Conservation (phyloP, 371 early-diverging fungal species). For the Syncephalastrum sp. region DNA sequence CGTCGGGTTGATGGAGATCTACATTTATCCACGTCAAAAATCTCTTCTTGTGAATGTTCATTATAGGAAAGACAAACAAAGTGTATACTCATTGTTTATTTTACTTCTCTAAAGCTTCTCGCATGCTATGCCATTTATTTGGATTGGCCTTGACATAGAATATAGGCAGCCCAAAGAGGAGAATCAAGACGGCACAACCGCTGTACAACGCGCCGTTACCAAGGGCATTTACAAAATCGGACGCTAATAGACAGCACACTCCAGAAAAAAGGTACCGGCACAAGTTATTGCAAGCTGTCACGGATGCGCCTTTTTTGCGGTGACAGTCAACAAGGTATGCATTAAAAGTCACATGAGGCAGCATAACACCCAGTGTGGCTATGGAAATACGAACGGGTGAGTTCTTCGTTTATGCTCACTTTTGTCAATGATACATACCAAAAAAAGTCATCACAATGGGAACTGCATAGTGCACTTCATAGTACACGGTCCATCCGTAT, state of each 20-base stretch:
- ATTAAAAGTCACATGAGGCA: slow-evolving; percentile 35
- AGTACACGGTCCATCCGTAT: slow-evolving; percentile 44
- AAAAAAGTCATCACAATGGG: slow-evolving; percentile 37
- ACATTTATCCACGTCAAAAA: no score
- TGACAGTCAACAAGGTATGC: slow-evolving; percentile 48
- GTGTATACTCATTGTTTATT: no score
- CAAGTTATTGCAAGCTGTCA: slow-evolving; percentile 50
- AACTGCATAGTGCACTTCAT: slow-evolving; percentile 39
- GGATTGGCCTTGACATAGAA: slow-evolving; percentile 6
- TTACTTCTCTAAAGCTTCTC: no score
- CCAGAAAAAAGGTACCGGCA: slow-evolving; percentile 41
- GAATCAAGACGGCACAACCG: slow-evolving; percentile 19
- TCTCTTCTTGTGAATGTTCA: no score
- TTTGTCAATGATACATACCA: slow-evolving; percentile 19
- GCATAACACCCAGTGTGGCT: slow-evolving; percentile 35
- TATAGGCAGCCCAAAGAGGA: slow-evolving; percentile 5
- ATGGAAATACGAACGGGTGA: background rate
- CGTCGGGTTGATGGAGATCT: no score
- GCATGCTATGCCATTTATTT: slow-evolving; percentile 5
- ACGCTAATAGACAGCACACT: slow-evolving; percentile 35
- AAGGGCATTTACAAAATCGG: slow-evolving; percentile 27
- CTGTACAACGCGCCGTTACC: slow-evolving; percentile 34
- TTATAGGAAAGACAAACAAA: no score
- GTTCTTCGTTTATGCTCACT: background rate
- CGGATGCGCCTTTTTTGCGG: slow-evolving; percentile 39